Evolutionary conservation across 1,284 basidiomycete species (phyloP), one percentile per base, ranked within the genome.

Genomic region (Taiwanofungus camphoratus): DNA sequence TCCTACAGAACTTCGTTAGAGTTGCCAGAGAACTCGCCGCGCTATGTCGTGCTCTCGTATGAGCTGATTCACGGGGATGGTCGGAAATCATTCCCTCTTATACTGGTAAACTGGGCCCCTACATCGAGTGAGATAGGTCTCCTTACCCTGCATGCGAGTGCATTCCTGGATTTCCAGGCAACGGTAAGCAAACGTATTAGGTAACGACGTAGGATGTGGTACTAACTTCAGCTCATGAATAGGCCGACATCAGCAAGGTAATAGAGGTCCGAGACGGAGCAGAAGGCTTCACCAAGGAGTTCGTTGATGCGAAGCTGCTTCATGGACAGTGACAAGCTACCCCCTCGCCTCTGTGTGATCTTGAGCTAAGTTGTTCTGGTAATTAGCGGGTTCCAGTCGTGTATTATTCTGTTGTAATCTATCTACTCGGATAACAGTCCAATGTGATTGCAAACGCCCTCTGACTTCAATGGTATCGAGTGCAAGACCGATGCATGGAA

Each of bases 31-130:
- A 89, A 88, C 62, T 78, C 86, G 4, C 93, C 93, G 8, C 77
- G 93, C 53, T 96, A 92, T 61, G 79, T 96, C 36, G 63, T 97
- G 16, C 68, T 88, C 22, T 90, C 89, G 12, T 89, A 94, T 57
- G 85, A 90, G 57, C 74, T 93, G 18, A 73, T 75, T 34, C 90
- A 95, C 63, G 62, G 61, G 4, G 94, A 97, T 56, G 93, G 93
- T 3, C 75, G 94, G 27, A 82, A 75, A 48, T 92, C 89, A 1
- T 92, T 85, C 57, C 90, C 90, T 2, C 70, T 93, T 12, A 79
- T 90, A 2, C 70, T 94, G 40, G 69, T 95, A 63, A 92, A 93
- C 67, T 94, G 91, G 90, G 77, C 77, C 15, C 91, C 91, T 16
- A 72, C 68, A 5, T 74, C 79, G 1, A 82, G 80, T 49, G 87